Evolutionary conservation across 768 basidiomycete genomes (phyloP).

Genomic region (Lactifluus echinatus): DNA sequence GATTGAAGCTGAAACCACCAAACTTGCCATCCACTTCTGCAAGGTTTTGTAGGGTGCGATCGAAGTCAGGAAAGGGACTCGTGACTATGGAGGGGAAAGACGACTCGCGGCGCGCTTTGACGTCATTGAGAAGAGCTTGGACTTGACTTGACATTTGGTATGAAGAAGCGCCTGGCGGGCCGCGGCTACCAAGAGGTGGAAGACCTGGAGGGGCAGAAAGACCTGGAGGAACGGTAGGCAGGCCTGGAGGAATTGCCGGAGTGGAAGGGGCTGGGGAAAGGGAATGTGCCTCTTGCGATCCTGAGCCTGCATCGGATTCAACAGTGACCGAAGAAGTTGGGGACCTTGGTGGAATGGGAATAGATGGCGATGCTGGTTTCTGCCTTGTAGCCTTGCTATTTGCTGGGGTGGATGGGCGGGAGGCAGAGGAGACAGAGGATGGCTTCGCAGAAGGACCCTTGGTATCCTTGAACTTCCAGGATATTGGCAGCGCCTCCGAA

Average conservation of each 20-base stretch:
- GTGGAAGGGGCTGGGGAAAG: slow-evolving; percentile 36
- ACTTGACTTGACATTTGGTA: slow-evolving; percentile 88
- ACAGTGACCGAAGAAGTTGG: slow-evolving; percentile 23
- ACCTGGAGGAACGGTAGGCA: slow-evolving; percentile 50
- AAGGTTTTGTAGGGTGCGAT: slow-evolving; percentile 70
- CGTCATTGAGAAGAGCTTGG: slow-evolving; percentile 75
- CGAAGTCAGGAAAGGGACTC: slow-evolving; percentile 84
- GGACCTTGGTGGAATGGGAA: slow-evolving; percentile 21
- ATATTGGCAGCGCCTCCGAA: slow-evolving; percentile 6
- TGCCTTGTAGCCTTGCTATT: slow-evolving; percentile 3
- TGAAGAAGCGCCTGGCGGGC: slow-evolving; percentile 33
- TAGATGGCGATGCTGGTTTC: slow-evolving; percentile 11
- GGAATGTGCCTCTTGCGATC: slow-evolving; percentile 20
- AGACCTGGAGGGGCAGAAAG: slow-evolving; percentile 58
- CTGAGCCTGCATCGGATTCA: slow-evolving; percentile 23
- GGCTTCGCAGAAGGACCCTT: slow-evolving; percentile 36
- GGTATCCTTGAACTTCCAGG: slow-evolving; percentile 30
- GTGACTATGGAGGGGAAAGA: slow-evolving; percentile 33
- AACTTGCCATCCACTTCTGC: slow-evolving; percentile 51
- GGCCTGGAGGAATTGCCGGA: slow-evolving; percentile 42
- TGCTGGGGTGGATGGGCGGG: slow-evolving; percentile 53
- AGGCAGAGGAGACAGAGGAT: slow-evolving; percentile 41
- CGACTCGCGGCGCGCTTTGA: slow-evolving; percentile 65
- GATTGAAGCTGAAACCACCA: slow-evolving; percentile 77
- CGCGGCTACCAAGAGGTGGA: slow-evolving; percentile 35